phyloP scores from a whole-genome alignment of 139 green algal species.

The Coccomyxa sp. region DNA sequence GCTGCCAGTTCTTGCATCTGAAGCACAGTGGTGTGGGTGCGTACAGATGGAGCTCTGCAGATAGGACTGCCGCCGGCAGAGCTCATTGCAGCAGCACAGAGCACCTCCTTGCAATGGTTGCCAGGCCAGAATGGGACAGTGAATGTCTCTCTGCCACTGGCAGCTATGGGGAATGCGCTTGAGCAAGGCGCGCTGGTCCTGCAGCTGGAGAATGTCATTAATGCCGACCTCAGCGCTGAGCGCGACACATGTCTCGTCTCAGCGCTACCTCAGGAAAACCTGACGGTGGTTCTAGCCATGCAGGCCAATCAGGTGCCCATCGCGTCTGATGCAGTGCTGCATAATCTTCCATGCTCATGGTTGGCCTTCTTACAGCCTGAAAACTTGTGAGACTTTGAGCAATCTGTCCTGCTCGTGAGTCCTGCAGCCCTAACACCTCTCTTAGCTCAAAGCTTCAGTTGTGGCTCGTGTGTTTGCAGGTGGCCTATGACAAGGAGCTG shows the following conservation, averaged over 20 bases:
- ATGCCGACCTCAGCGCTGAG: slow-evolving; percentile 13
- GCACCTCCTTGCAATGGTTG: not conserved
- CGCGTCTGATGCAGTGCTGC: not conserved
- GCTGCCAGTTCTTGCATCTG: no score
- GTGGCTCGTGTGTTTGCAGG: not conserved
- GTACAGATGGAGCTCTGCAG: not conserved
- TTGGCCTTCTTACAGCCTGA: no score
- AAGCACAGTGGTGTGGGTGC: no score
- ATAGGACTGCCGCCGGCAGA: not conserved
- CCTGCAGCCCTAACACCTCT: not conserved
- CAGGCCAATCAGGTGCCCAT: not conserved
- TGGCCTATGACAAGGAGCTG: slow-evolving; percentile 7
- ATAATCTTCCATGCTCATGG: not conserved
- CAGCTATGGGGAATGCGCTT: not conserved
- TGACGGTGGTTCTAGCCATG: not conserved
- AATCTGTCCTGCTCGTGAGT: not conserved
- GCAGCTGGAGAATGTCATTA: slow-evolving; percentile 2
- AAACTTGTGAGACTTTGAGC: no score
- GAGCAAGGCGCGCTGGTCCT: not conserved
- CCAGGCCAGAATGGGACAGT: not conserved
- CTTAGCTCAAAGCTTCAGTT: not conserved
- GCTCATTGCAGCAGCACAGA: not conserved
- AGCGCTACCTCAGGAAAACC: not conserved
- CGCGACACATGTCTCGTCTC: not conserved
- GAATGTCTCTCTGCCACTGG: slow-evolving; percentile 3